phyloP scores from a whole-genome alignment of 108 stramenopile species.

The Licmophora abbreviata region DNA sequence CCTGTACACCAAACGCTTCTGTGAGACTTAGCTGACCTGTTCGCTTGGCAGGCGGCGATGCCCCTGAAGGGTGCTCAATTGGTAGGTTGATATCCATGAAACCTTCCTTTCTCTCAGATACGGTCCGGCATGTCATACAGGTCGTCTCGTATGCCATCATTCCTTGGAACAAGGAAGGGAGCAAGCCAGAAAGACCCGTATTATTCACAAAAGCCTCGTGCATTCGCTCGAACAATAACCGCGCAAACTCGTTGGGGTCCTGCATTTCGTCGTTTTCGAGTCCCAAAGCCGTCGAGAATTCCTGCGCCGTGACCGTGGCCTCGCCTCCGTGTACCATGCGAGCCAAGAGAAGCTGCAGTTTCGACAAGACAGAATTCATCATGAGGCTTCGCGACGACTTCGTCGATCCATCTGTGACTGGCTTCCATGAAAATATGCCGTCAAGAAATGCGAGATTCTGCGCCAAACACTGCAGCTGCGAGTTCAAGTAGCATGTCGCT shows the following conservation, averaged over 20 bases:
- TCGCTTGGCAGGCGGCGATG: no score
- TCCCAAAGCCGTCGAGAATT: constrained; percentile 58
- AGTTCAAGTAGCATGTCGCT: constrained; percentile 86
- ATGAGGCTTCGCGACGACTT: not conserved
- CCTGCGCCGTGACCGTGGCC: constrained; percentile 43
- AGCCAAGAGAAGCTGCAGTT: constrained; percentile 56
- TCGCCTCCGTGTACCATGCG: constrained; percentile 54
- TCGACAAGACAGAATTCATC: constrained; percentile 52
- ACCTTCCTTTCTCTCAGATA: constrained; percentile 42
- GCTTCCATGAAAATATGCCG: constrained; percentile 65
- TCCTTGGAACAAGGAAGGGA: constrained; percentile 64
- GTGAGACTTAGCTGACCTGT: no score
- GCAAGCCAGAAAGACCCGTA: constrained; percentile 26
- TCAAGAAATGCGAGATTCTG: constrained; percentile 68
- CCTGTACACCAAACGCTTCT: constrained; percentile 12
- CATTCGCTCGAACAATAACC: constrained; percentile 76
- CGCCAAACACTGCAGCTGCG: constrained; percentile 80
- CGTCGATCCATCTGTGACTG: constrained; percentile 1
- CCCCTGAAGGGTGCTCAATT: no score
- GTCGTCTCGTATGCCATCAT: constrained; percentile 46
- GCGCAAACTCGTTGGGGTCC: constrained; percentile 88
- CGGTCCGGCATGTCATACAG: constrained; percentile 39
- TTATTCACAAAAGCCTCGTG: constrained; percentile 57
- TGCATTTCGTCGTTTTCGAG: constrained; percentile 80
- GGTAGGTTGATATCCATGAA: constrained; percentile 72